These are phyloP conservation scores for Ogataea trehaloabstinens DNA, from an alignment of 805 yeast genomes.

Conservation along the genomic window DNA sequence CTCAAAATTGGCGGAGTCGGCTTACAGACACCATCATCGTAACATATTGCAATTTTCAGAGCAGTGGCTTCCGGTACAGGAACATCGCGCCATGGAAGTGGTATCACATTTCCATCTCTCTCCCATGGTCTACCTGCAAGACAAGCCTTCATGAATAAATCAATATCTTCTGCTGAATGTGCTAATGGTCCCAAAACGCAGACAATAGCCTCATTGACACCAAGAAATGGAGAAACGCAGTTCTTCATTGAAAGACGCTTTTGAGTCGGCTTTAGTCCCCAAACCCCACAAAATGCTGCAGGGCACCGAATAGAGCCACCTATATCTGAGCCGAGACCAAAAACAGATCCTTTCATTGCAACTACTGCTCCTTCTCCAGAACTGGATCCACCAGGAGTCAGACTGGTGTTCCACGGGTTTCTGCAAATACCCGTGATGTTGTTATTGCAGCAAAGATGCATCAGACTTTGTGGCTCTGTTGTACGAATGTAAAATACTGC, in stretches of 20 bases:
- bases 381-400: constrained; percentile 53
- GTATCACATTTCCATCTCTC: constrained; percentile 44
- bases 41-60: constrained; percentile 46
- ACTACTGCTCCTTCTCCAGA: constrained; percentile 51
- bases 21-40: constrained; percentile 46
- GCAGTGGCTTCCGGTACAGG: constrained; percentile 32
- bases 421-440: constrained; percentile 50
- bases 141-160: constrained; percentile 44
- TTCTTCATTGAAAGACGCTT: constrained; percentile 43
- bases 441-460: constrained; percentile 56
- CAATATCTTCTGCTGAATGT: constrained; percentile 46
- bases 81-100: constrained; percentile 49
- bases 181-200: constrained; percentile 48
- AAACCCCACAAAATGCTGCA: constrained; percentile 50
- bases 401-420: constrained; percentile 46
- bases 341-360: constrained; percentile 44
- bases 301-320: constrained; percentile 59
- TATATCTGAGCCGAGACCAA: constrained; percentile 45
- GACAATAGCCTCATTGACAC: constrained; percentile 47
- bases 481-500: constrained; percentile 57
- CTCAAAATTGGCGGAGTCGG: constrained; percentile 47
- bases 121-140: constrained; percentile 56
- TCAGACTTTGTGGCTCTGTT: constrained; percentile 53
- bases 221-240: constrained; percentile 35
- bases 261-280: constrained; percentile 47